Evolutionary conservation across 2,329 filamentous ascomycete species (phyloP), one percentile per base, ranked within the genome.

Genomic region (Diaporthe ampelina): DNA sequence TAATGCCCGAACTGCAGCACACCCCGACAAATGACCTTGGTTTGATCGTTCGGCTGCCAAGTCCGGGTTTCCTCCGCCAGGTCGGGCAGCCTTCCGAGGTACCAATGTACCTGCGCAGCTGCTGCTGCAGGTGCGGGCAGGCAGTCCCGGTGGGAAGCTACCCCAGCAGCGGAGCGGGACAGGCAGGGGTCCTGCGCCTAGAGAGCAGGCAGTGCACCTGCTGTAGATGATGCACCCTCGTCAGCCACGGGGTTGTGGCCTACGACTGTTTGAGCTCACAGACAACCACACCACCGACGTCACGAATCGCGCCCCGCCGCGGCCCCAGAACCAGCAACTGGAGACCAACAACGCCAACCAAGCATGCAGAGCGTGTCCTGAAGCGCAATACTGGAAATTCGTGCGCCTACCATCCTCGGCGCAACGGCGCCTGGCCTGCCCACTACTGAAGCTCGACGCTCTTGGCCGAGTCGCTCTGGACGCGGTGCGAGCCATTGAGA

Each of bases 141-240:
- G 48, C 63, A 67, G 63, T 67, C 29, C 45, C 29, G 45, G 63
- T 37, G 43, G 63, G 45, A 67, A 40, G 63, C 63, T 67, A 67
- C 63, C 63, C 63, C 63, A 67, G 63, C 63, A 68, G 63, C 48
- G 63, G 63, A 54, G 63, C 45, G 63, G 45, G 63, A 68, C 48
- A 40, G 32, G n/a, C 63, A 68, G 63, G 63, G 63, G 35, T 54
- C 48, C 45, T 15, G 13, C 24, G 40, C 24, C 45, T 29, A 17
- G 21, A 17, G 21, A 13, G n/a, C 26, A 35, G 61, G 35, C 61
- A 52, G 21, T 52, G 21, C 9, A 35, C 24, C 45, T 48, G 26
- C n/a, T 48, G 61, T 37, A 35, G 26, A 52, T 19, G 61, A 67
- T 67, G 61, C 32, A 54, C 32, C 32, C 32, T 68, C 63, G 63